Base-by-base conservation (phyloP, 257 asterid species). In the Datura wrightii region DNA sequence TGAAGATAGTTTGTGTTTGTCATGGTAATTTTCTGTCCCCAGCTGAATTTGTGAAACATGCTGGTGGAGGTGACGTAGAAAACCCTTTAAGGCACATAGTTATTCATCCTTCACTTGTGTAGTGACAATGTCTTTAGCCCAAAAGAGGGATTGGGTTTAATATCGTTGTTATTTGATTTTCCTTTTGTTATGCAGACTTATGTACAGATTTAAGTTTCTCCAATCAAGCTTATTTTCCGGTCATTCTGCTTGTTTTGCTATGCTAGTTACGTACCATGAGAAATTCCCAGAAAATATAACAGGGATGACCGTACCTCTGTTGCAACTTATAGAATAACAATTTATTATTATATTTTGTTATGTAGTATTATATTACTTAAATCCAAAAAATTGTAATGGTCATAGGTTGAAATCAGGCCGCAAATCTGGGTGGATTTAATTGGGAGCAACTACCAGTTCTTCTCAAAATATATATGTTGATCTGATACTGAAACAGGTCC, bases 1-100 rank as follows among this genome's bases (percentile, higher is more conserved):
- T 93, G 46, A 92, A 86, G 56, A 95, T 95, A 14, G 87, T 95
- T 10, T 95, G 98, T 46, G 94, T 93, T n/a, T 94, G 99, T 86
- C 98, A 94, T 82, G 98, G 97, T 72, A 44, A 34, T 62, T 94
- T 91, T 56, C 89, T 91, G 7, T 87, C 97, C 1, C 98, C 98
- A 1, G 93, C 97, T 2, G 96, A 94, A 81, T 96, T 96, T 79
- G 85, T 92, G 18, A 88, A 84, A 88, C 97, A 94, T 54, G 98
- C 93, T 1, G 96, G 98, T 0, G 95, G 96, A 3, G 89, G 83
- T 1, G 92, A 92, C 10, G 94, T 93, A 3, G 92, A 86, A 66
- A 87, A 96, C 91, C 98, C 98, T 1, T 56, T 94, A 88, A 92
- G 84, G 91, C 95, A 91, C 69, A 93, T 96, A 8, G 90, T 89